Percentiles rank a stretch among this genome's conserved stretches.
These are phyloP conservation scores for Fomitiporia mediterranea DNA, from an alignment of 1,284 basidiomycete genomes.

Conservation along the genomic window DNA sequence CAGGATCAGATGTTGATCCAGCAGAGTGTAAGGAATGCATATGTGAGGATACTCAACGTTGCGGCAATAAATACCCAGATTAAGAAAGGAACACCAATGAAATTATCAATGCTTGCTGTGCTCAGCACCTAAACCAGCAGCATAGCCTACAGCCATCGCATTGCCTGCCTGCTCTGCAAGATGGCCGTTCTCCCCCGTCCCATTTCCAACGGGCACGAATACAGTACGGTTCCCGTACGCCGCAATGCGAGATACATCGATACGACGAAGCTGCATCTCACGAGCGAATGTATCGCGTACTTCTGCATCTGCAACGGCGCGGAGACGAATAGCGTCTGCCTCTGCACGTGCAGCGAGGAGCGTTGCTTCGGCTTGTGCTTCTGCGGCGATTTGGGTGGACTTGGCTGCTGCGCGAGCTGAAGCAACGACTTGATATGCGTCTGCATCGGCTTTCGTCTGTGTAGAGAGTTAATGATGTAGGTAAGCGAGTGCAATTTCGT, in stretches of 20 bases:
- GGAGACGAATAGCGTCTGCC: slow-evolving; percentile 60
- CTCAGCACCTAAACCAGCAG: slow-evolving; percentile 55
- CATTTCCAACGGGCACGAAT: slow-evolving; percentile 52
- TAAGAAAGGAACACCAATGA: not conserved
- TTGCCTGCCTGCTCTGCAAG: slow-evolving; percentile 52
- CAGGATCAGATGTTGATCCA: not conserved
- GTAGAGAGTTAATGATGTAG: not conserved
- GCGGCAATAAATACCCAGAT: not conserved
- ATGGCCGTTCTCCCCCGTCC: slow-evolving; percentile 33
- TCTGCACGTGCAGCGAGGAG: slow-evolving; percentile 68
- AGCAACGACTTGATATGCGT: slow-evolving; percentile 67
- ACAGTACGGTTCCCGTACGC: slow-evolving; percentile 68
- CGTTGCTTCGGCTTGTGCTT: slow-evolving; percentile 69
- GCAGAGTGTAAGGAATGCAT: not conserved
- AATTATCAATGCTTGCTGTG: slow-evolving; percentile 1
- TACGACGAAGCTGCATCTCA: slow-evolving; percentile 65
- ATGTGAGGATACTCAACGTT: not conserved
- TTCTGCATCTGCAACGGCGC: slow-evolving; percentile 54
- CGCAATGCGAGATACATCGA: slow-evolving; percentile 56
- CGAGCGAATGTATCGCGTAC: slow-evolving; percentile 64
- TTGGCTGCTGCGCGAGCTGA: slow-evolving; percentile 72
- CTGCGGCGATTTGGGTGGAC: slow-evolving; percentile 63
- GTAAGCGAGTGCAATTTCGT: not conserved
- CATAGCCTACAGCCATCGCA: slow-evolving; percentile 61
- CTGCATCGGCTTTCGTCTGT: slow-evolving; percentile 64